phyloP scores from a whole-genome alignment of 108 stramenopile species.

The Cylindrotheca fusiformis region DNA sequence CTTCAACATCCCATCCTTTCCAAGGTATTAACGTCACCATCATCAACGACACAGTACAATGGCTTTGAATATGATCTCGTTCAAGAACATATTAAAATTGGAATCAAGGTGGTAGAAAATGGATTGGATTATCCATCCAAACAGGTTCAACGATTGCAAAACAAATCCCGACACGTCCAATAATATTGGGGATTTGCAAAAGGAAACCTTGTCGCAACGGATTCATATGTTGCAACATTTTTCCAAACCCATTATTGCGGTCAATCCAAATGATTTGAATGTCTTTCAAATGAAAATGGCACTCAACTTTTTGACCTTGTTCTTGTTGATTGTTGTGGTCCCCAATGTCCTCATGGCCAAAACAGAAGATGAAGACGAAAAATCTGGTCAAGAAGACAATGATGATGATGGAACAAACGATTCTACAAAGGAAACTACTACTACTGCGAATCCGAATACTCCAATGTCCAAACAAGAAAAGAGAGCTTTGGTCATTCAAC shows the following conservation, averaged over 20 bases:
- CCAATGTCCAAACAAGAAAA: constrained; percentile 7
- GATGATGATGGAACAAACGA: background rate
- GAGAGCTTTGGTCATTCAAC: background rate
- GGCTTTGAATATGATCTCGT: constrained; percentile 7
- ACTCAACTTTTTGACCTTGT: background rate
- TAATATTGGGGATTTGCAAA: background rate
- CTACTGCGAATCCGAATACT: background rate
- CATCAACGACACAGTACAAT: no score
- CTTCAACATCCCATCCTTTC: no score
- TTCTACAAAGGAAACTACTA: background rate
- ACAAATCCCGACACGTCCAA: background rate
- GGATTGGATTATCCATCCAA: background rate
- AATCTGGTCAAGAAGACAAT: background rate
- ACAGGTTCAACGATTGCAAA: constrained; percentile 18
- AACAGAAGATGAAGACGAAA: constrained; percentile 9
- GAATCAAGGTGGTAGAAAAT: constrained; percentile 4
- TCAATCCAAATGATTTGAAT: background rate
- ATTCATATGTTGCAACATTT: constrained; percentile 5
- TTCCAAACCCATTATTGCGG: background rate
- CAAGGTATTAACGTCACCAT: no score
- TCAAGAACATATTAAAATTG: background rate
- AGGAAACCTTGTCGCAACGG: constrained; percentile 7
- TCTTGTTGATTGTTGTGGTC: constrained; percentile 7
- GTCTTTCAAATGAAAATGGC: constrained; percentile 2
- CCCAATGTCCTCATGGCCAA: background rate